Evolutionary conservation across 2,329 filamentous ascomycete genomes (phyloP).

Genomic region (Aspergillus proliferans): DNA sequence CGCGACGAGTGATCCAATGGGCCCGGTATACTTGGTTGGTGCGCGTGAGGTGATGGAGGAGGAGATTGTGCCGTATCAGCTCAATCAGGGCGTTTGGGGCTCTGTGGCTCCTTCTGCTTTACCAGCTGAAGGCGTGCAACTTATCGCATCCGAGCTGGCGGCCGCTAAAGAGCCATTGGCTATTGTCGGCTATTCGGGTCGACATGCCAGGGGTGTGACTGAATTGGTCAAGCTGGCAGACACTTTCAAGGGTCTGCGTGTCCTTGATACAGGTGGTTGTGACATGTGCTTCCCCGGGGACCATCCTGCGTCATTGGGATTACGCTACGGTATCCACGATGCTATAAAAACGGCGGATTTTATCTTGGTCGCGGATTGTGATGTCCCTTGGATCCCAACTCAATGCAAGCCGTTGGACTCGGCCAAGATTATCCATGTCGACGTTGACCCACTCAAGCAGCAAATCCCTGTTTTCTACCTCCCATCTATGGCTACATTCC

Average conservation of each 20-base stretch:
- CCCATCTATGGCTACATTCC: constrained; percentile 58
- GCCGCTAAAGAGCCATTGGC: constrained; percentile 44
- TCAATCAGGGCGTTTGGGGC: constrained; percentile 66
- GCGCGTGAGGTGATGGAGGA: constrained; percentile 80
- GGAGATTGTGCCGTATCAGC: constrained; percentile 65
- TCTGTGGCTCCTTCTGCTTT: constrained; percentile 63
- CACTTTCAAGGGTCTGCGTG: constrained; percentile 42
- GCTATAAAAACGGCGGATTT: constrained; percentile 71
- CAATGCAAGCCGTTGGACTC: constrained; percentile 53
- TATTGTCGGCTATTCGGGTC: constrained; percentile 47
- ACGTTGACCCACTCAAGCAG: constrained; percentile 63
- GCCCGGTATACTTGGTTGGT: constrained; percentile 72
- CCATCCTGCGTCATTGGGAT: constrained; percentile 56
- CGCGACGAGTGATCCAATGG: constrained; percentile 67
- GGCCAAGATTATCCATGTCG: constrained; percentile 59
- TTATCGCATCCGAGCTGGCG: constrained; percentile 40
- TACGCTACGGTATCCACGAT: constrained; percentile 69
- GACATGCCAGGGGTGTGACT: constrained; percentile 37
- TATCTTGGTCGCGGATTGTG: constrained; percentile 79
- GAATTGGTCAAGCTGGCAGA: constrained; percentile 44
- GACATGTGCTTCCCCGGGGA: constrained; percentile 48
- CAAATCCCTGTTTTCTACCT: constrained; percentile 71
- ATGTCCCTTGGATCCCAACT: constrained; percentile 91
- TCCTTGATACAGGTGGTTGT: constrained; percentile 48
- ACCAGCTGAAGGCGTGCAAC: constrained; percentile 41